A percentile compares a stretch with the other conserved stretches of the same genome.
These are phyloP conservation scores for Dryadomyces sulphureus DNA, from an alignment of 2,329 filamentous ascomycete genomes.

Conservation along the genomic window DNA sequence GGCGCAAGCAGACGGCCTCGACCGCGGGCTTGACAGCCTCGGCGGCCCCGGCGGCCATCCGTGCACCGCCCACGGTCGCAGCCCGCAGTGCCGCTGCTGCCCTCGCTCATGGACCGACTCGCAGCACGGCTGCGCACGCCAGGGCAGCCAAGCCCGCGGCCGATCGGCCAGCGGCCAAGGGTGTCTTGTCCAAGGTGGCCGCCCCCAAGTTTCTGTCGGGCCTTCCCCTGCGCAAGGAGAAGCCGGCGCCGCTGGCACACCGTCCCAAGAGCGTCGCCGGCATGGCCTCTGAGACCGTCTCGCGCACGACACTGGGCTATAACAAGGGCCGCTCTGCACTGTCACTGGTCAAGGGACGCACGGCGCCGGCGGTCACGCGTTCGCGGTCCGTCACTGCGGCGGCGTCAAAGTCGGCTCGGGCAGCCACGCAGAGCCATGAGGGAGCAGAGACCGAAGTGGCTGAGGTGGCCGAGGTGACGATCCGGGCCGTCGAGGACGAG, in stretches of 20 bases:
- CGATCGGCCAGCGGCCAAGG: not conserved
- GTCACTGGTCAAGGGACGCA: conserved; percentile 23
- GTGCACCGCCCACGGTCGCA: conserved; percentile 32
- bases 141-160: conserved; percentile 13
- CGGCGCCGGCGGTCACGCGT: not conserved
- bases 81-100: conserved; percentile 41
- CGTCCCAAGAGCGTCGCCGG: conserved; percentile 4
- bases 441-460: not conserved
- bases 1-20: not conserved
- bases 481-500: not conserved
- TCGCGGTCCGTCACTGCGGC: not conserved
- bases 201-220: conserved; percentile 3
- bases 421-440: too few species aligned
- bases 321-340: conserved; percentile 54
- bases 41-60: not conserved
- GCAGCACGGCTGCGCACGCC: not conserved
- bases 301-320: conserved; percentile 73
- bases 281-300: conserved; percentile 44
- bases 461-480: not conserved
- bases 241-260: conserved; percentile 3
- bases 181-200: not conserved
- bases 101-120: conserved; percentile 26
- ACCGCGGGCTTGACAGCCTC: not conserved
- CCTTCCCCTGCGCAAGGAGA: conserved; percentile 7
- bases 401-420: too few species aligned